These are phyloP conservation scores for Saksenaea oblongispora DNA, from an alignment of 371 early-diverging fungal genomes.

Conservation along the genomic window DNA sequence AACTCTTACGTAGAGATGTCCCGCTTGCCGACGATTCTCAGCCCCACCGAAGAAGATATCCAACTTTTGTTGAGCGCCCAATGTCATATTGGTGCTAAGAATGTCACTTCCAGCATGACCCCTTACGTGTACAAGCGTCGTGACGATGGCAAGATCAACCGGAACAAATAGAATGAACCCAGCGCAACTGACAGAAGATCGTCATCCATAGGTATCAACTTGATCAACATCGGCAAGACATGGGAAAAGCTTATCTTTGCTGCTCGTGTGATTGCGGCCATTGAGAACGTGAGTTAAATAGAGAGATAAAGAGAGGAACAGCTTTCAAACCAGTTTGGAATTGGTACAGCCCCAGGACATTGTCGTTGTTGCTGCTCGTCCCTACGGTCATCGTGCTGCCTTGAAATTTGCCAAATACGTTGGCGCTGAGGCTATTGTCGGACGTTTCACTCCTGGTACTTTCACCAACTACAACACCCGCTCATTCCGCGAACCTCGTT, in stretches of 20 bases:
- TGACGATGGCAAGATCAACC: constrained; percentile 70
- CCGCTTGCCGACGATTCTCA: constrained; percentile 40
- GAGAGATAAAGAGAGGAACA: neutral
- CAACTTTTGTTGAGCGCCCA: constrained; percentile 92
- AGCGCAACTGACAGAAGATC: neutral
- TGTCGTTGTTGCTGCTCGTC: constrained; percentile 94
- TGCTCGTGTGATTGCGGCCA: constrained; percentile 95
- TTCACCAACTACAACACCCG: constrained; percentile 99
- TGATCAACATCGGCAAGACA: constrained; percentile 98
- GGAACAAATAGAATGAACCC: neutral
- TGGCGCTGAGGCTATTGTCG: constrained; percentile 97
- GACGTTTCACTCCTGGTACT: constrained; percentile 99
- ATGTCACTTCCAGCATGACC: constrained; percentile 86
- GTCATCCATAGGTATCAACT: constrained; percentile 59
- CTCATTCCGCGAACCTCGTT: constrained; percentile 97
- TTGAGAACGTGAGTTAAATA: constrained; percentile 74
- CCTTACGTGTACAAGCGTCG: constrained; percentile 95
- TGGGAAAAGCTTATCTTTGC: constrained; percentile 99
- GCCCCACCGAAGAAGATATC: constrained; percentile 88
- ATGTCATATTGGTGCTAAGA: constrained; percentile 91
- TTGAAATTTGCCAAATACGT: constrained; percentile 98
- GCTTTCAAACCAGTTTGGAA: neutral
- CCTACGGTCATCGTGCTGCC: constrained; percentile 98
- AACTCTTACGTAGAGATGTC: neutral
- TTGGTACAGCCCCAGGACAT: constrained; percentile 77